A percentile compares a stretch with the other conserved stretches of the same genome.
Evolutionary conservation across 2,329 filamentous ascomycete genomes (phyloP).

Genomic region (Septoria linicola): DNA sequence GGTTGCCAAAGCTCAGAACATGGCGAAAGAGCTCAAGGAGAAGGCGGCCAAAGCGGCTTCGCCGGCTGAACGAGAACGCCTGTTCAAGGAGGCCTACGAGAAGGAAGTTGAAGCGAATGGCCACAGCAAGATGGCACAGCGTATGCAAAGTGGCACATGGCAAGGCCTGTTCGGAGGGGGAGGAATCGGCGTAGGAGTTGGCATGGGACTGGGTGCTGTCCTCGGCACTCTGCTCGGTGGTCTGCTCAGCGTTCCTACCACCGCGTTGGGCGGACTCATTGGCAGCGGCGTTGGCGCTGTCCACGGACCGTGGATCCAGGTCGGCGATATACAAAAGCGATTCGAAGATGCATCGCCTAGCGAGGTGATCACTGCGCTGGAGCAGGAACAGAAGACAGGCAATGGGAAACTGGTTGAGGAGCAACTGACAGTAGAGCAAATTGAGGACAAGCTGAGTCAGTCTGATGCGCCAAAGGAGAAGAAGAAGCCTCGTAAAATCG

Average conservation of each 20-base stretch:
- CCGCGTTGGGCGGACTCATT: constrained; percentile 24
- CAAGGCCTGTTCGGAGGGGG: constrained; percentile 45
- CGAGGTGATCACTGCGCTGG: constrained; percentile 23
- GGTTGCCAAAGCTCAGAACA: constrained; percentile 25
- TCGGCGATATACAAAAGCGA: constrained; percentile 27
- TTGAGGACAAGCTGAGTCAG: background rate
- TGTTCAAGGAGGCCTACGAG: constrained; percentile 35
- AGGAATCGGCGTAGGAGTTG: constrained; percentile 45
- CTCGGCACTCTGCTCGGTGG: constrained; percentile 39
- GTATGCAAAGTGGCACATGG: constrained; percentile 39
- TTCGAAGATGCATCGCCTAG: constrained; percentile 24
- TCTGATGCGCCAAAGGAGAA: background rate
- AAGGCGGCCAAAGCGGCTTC: constrained; percentile 26
- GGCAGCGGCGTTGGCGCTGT: constrained; percentile 44
- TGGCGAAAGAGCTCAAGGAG: constrained; percentile 25
- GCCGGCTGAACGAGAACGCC: constrained; percentile 30
- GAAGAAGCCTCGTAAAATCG: constrained; percentile 27
- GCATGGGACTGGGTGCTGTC: constrained; percentile 44
- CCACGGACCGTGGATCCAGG: constrained; percentile 46
- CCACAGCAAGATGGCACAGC: constrained; percentile 28
- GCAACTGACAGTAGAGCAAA: background rate
- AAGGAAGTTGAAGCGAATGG: constrained; percentile 37
- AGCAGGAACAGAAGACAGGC: constrained; percentile 15
- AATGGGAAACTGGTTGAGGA: background rate
- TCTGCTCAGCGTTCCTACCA: constrained; percentile 24